Evolutionary conservation across 495 filamentous ascomycete species (phyloP).

Genomic region (Articulospora tetracladia): DNA sequence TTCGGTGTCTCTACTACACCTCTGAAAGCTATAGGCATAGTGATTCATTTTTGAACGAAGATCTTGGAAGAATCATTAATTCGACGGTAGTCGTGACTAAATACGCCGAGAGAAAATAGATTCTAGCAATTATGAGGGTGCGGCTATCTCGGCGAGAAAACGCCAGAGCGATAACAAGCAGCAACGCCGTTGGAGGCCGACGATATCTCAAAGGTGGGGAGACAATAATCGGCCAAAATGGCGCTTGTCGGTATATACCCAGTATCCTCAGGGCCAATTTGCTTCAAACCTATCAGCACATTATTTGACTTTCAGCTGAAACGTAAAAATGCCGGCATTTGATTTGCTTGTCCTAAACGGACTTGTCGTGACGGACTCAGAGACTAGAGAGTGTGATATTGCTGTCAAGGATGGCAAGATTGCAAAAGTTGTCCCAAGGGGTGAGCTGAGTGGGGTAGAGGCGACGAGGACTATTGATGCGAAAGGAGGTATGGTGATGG

Average conservation of each 20-base stretch:
- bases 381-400: slow-evolving; percentile 44
- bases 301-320: not conserved
- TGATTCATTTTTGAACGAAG: too few species aligned
- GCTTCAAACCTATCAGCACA: not conserved
- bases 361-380: slow-evolving; percentile 42
- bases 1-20: too few species aligned
- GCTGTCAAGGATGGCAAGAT: slow-evolving; percentile 51
- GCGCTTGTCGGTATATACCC: not conserved
- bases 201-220: not conserved
- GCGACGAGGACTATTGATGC: slow-evolving; percentile 41
- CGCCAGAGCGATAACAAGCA: not conserved
- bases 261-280: not conserved
- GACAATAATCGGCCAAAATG: not conserved
- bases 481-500: slow-evolving; percentile 45
- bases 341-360: slow-evolving; percentile 45
- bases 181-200: not conserved
- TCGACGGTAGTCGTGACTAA: too few species aligned
- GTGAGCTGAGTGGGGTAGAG: slow-evolving; percentile 24
- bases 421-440: slow-evolving; percentile 36
- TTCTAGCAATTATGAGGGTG: not conserved
- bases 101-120: too few species aligned
- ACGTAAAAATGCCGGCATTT: slow-evolving; percentile 25
- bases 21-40: too few species aligned
- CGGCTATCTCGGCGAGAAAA: not conserved
- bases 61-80: too few species aligned